Percentiles rank a stretch among this genome's conserved stretches.
Conservation (phyloP, 177 flowering plant genomes). For the Vitis hybrid region DNA sequence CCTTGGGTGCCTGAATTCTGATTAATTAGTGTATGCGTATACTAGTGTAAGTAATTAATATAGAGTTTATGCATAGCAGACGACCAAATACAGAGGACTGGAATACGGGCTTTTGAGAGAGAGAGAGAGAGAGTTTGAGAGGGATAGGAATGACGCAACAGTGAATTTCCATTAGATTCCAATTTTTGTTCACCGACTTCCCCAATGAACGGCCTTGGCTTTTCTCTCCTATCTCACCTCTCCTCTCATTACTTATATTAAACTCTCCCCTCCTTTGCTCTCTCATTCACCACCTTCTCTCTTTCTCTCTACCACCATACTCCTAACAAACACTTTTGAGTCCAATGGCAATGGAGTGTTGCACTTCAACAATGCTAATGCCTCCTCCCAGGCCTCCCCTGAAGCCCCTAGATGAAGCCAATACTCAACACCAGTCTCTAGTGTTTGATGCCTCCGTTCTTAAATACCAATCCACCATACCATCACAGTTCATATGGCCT, state of each 20-base stretch:
- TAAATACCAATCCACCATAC: constrained; percentile 24
- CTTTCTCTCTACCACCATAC: not conserved
- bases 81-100: not conserved
- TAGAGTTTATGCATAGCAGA: not conserved
- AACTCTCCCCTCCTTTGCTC: not conserved
- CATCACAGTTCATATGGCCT: constrained; percentile 54
- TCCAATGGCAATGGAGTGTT: not conserved
- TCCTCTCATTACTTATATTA: not conserved
- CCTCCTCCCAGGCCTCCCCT: not conserved
- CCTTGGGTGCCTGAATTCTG: too few species aligned
- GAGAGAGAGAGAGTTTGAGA: constrained; percentile 6
- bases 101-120: not conserved
- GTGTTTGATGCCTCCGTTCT: constrained; percentile 22
- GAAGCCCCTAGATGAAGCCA: not conserved
- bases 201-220: constrained; percentile 19
- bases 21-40: not conserved
- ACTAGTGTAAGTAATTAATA: not conserved
- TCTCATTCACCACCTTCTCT: not conserved
- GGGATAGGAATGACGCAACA: constrained; percentile 21
- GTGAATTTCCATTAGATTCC: constrained; percentile 17
- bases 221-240: constrained; percentile 1
- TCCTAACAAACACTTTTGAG: too few species aligned
- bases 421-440: not conserved
- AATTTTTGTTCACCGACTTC: constrained; percentile 14
- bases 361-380: not conserved